phyloP scores from a whole-genome alignment of 148 eudicot species.

The Silene conica region DNA sequence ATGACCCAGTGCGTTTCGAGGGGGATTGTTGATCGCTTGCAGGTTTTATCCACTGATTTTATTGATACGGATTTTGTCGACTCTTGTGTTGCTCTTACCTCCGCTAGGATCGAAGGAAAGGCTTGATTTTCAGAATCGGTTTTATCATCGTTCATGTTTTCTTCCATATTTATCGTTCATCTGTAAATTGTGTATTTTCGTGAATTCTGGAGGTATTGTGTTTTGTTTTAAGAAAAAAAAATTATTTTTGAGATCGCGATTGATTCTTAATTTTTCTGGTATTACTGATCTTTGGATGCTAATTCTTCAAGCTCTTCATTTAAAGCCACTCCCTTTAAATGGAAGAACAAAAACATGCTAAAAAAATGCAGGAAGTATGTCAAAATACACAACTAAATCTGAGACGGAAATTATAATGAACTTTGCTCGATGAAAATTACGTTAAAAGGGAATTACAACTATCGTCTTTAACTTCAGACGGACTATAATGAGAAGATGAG shows the following conservation, averaged over 20 bases:
- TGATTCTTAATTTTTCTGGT: neutral
- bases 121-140: conserved; percentile 18
- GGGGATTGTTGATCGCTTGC: conserved; percentile 59
- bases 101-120: conserved; percentile 67
- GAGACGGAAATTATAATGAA: neutral
- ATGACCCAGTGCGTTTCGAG: conserved; percentile 52
- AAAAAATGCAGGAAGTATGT: too few relatives aligned
- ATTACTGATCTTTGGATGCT: conserved; percentile 3
- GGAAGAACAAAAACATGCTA: neutral
- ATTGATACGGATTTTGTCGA: conserved; percentile 87
- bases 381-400: too few relatives aligned
- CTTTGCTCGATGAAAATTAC: neutral
- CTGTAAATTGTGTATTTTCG: conserved; percentile 18
- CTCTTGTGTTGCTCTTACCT: conserved; percentile 75
- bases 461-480: neutral
- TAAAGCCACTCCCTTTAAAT: too few relatives aligned
- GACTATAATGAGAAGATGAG: neutral
- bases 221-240: too few relatives aligned
- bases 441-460: neutral
- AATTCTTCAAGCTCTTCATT: neutral
- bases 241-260: too few relatives aligned
- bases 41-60: conserved; percentile 81
- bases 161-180: neutral
- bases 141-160: neutral
- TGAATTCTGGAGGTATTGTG: conserved; percentile 8